Evolutionary conservation across 2,329 filamentous ascomycete genomes (phyloP), one percentile per base, ranked within the genome.

Genomic region (Tolypocladium tropicale): DNA sequence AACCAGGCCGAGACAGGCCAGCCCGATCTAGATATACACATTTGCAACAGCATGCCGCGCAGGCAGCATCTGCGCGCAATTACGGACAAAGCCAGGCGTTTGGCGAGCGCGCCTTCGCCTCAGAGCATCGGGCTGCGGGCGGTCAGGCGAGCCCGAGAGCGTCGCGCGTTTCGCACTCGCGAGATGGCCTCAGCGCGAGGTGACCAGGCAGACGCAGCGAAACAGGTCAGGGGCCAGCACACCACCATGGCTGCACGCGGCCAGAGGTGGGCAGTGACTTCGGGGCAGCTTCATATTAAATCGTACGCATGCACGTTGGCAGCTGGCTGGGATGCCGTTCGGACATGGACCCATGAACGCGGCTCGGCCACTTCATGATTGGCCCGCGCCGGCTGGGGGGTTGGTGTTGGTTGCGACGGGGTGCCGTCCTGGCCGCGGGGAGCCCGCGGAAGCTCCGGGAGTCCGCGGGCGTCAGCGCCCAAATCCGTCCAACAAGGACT

Each of bases 361-460:
- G 25, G 25, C 7, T n/a, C n/a, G 39, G 39, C 4, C 7, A 43
- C 11, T n/a, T 14, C 28, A 21, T 33, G 46, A 50, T 50, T 50
- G 46, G 46, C 10, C 28, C 6, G n/a, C 11, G 25, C 6, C 25
- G 37, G 4, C 6, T 6, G 18, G 2, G 10, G 37, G 21, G 37
- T 18, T n/a, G 21, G 39, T n/a, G 39, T 23, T 43, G 1, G 39
- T 12, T 41, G 37, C n/a, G 34, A 16, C 36, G 5, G 36, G 16
- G 41, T 10, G 43, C 43, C 36, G 14, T 18, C 3, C 0, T 1
- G 43, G 3, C 53, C 53, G 41, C 56, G 64, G 64, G 63, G 46
- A 34, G 39, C 64, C 64, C 64, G 55, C 57, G 64, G 64, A 52
- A 5, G 3, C 4, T 39, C 52, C 34, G 18, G n/a, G 18, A 10